Evolutionary conservation across 192 early-diverging fungal genomes (phyloP), one percentile per base, ranked within the genome.

Genomic region (Coemansia asiatica): DNA sequence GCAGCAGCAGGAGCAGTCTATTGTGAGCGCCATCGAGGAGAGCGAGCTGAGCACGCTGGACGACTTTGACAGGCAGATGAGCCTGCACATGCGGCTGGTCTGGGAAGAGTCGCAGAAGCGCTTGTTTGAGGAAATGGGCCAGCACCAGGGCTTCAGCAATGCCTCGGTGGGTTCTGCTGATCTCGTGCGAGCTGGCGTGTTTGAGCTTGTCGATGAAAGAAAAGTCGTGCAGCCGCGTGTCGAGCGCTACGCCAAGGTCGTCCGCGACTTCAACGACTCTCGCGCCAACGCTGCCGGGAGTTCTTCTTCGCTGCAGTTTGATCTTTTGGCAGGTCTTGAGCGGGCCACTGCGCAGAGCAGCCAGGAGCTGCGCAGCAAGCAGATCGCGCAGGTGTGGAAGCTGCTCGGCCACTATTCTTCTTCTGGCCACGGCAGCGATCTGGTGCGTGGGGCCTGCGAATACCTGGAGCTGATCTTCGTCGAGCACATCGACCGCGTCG

Each of bases 51-150:
- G 69, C 63, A 90, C 93, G 18, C 66, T 84, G 33, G 69, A 85
- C 31, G 91, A 93, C 57, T 91, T 87, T 75, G 86, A 91, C 51
- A 72, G 78, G 23, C 56, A 81, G 49, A 86, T 87, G 78, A 85
- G 89, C 28, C 35, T 72, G 18, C 71, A 72, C 16, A 68, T 91
- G 69, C 73, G 82, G 50, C 61, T 75, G 23, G 87, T 91, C 64
- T 95, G 93, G 93, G 88, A 91, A 60, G 83, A 83, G 19, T 71
- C 85, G 21, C 89, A 91, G 74, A 83, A 84, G 27, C 77, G 85
- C 6, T 82, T 95, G 51, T 92, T 95, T 72, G 90, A 92, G 70
- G 91, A 97, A 66, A 75, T 96, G 6, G 93, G 92, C 29, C 89
- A 92, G 67, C 75, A 83, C 63, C 78, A 84, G 46, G 69, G 62